Conservation (phyloP, 495 filamentous ascomycete genomes). For the Penicillium desertorum region DNA sequence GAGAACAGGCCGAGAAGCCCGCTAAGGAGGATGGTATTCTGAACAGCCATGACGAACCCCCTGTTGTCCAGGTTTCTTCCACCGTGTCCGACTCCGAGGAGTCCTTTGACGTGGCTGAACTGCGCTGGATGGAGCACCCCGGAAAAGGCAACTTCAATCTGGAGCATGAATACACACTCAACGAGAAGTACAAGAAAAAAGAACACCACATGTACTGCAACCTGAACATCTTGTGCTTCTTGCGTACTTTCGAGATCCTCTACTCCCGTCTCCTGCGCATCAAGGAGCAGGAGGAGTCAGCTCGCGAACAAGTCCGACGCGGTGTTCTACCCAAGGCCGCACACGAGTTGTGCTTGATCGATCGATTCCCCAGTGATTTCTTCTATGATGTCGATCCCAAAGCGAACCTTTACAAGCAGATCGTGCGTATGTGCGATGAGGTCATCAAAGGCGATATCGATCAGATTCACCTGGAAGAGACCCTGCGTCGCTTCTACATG, state of each 20-base stretch:
- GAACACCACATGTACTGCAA: constrained; percentile 87
- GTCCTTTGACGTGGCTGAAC: constrained; percentile 44
- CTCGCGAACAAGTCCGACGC: constrained; percentile 67
- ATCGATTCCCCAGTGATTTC: constrained; percentile 76
- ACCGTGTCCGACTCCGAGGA: constrained; percentile 50
- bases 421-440: constrained; percentile 66
- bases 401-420: constrained; percentile 68
- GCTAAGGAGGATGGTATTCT: constrained; percentile 72
- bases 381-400: constrained; percentile 64
- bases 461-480: constrained; percentile 77
- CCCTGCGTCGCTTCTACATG: constrained; percentile 83
- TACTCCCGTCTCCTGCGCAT: constrained; percentile 80
- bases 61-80: constrained; percentile 60
- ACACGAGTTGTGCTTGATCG: constrained; percentile 70
- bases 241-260: constrained; percentile 84
- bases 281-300: constrained; percentile 72
- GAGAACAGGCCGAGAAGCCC: constrained; percentile 54
- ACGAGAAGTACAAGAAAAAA: constrained; percentile 75
- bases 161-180: constrained; percentile 66
- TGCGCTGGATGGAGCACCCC: constrained; percentile 63
- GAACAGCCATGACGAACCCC: constrained; percentile 82
- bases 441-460: constrained; percentile 75
- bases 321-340: constrained; percentile 71
- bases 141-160: constrained; percentile 50
- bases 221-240: constrained; percentile 85